phyloP scores from a whole-genome alignment of 805 yeast species.

The Saccharomycopsis schoenii region DNA sequence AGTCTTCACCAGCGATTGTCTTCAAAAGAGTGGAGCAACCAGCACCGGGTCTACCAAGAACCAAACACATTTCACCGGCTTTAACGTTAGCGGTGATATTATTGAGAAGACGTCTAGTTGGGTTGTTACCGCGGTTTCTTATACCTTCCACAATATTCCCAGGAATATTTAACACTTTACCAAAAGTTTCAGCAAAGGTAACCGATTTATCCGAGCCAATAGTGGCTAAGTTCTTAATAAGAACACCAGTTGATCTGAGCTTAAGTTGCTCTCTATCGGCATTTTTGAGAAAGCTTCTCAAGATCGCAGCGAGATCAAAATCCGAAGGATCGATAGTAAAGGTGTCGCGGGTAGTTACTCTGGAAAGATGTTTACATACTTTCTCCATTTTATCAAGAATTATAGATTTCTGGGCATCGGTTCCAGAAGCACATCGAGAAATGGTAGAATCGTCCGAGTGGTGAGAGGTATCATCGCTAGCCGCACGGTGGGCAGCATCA shows the following conservation, averaged over 20 bases:
- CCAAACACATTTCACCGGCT: slow-evolving; percentile 45
- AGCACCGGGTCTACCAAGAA: slow-evolving; percentile 51
- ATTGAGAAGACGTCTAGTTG: slow-evolving; percentile 29
- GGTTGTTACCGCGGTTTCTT: slow-evolving; percentile 23
- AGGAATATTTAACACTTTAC: slow-evolving; percentile 16
- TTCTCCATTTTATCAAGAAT: slow-evolving; percentile 9
- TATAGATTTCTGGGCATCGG: not conserved
- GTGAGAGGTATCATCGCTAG: too few relatives aligned
- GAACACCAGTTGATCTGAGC: slow-evolving; percentile 31
- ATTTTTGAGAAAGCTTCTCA: slow-evolving; percentile 28
- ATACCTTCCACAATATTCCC: slow-evolving; percentile 8
- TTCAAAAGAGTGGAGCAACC: slow-evolving; percentile 52
- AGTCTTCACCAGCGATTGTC: slow-evolving; percentile 36
- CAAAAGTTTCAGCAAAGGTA: slow-evolving; percentile 39
- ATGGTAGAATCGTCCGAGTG: not conserved
- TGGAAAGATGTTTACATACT: slow-evolving; percentile 9
- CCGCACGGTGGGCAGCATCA: too few relatives aligned
- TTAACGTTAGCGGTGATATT: slow-evolving; percentile 34
- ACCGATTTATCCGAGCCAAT: slow-evolving; percentile 45
- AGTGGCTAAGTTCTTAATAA: slow-evolving; percentile 34
- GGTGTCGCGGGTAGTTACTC: slow-evolving; percentile 15
- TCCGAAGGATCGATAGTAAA: slow-evolving; percentile 27
- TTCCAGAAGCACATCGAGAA: not conserved
- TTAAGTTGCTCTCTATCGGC: slow-evolving; percentile 6
- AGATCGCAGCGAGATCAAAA: slow-evolving; percentile 31